Evolutionary conservation across 257 asterid species (phyloP), one percentile per base, ranked within the genome.

Genomic region (Anisodus acutangulus): DNA sequence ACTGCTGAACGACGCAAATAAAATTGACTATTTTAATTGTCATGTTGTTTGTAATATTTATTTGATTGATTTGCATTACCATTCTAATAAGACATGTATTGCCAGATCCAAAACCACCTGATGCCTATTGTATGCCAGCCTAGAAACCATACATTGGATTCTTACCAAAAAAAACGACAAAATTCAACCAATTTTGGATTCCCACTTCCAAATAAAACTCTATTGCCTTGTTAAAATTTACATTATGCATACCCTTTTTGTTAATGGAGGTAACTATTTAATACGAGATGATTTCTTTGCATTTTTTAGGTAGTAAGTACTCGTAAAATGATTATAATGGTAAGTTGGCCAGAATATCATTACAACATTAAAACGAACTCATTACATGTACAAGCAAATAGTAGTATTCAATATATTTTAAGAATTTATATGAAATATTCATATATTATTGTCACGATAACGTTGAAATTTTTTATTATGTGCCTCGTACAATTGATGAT

Each of bases 71-170:
- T 47, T 74, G 62, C 0, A 11, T 49, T 80, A 7, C 17, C 13
- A 37, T 80, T 49, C 9, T 37, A 57, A 80, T 80, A 37, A 37
- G 35, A 41, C 83, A 57, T 43, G 39, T 19, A 47, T 37, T 66
- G 7, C 83, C 88, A 88, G 90, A 84, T 87, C 90, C 87, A 87
- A 85, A 51, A 80, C 85, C 91, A 84, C 88, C 87, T 85, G 91
- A 76, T 53, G 82, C 49, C 85, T 84, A 58, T 60, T 69, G 60
- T 67, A 60, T 72, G 93, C 87, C 87, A 85, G 69, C 86, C 88
- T 79, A 80, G 82, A 55, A 22, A 84, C 68, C 39, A 47, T 22
- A 43, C 92, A 88, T 84, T 62, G 89, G 87, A 88, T 81, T 47
- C 87, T 45, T 80, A 22, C n/a, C 69, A 16, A 31, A 10, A 26